A percentile compares a stretch with the other conserved stretches of the same genome.
These are phyloP conservation scores for Monilinia fructigena DNA, from an alignment of 2,329 filamentous ascomycete species.

Conservation along the genomic window DNA sequence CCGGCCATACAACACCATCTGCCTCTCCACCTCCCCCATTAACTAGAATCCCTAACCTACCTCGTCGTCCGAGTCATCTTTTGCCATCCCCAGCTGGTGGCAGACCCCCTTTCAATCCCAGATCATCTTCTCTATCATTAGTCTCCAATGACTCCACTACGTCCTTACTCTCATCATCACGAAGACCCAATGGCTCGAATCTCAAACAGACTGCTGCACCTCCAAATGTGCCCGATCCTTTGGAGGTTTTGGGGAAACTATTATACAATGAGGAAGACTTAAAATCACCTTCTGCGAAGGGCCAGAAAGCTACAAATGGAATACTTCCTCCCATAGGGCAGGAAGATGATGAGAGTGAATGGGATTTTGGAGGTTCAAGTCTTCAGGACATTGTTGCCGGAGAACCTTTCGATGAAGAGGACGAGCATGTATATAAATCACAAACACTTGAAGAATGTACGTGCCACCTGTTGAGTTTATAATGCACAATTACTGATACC, in stretches of 20 bases:
- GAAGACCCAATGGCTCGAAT: slow-evolving; percentile 64
- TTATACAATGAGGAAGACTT: slow-evolving; percentile 35
- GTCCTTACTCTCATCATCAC: slow-evolving; percentile 67
- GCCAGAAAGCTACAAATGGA: slow-evolving; percentile 16
- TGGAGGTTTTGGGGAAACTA: slow-evolving; percentile 61
- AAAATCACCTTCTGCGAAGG: slow-evolving; percentile 24
- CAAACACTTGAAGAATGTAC: slow-evolving; percentile 73
- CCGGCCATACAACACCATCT: slow-evolving; percentile 61
- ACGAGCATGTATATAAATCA: slow-evolving; percentile 45
- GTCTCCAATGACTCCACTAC: slow-evolving; percentile 72
- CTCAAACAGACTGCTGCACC: slow-evolving; percentile 56
- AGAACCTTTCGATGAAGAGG: slow-evolving; percentile 20
- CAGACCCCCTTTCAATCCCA: slow-evolving; percentile 65
- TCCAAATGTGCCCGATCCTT: slow-evolving; percentile 63
- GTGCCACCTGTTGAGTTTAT: slow-evolving; percentile 39
- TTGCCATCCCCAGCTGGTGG: slow-evolving; percentile 67
- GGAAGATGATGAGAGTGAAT: slow-evolving; percentile 60
- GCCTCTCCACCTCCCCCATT: slow-evolving; percentile 59
- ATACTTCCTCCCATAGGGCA: slow-evolving; percentile 41
- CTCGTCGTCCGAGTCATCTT: slow-evolving; percentile 65
- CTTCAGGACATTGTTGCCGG: slow-evolving; percentile 56
- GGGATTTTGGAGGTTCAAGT: slow-evolving; percentile 77
- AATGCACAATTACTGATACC: slow-evolving; percentile 24
- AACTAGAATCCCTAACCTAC: slow-evolving; percentile 63
- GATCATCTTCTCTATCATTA: slow-evolving; percentile 78